Evolutionary conservation across 768 basidiomycete species (phyloP), one percentile per base, ranked within the genome.

Genomic region (Steccherinum ochraceum): DNA sequence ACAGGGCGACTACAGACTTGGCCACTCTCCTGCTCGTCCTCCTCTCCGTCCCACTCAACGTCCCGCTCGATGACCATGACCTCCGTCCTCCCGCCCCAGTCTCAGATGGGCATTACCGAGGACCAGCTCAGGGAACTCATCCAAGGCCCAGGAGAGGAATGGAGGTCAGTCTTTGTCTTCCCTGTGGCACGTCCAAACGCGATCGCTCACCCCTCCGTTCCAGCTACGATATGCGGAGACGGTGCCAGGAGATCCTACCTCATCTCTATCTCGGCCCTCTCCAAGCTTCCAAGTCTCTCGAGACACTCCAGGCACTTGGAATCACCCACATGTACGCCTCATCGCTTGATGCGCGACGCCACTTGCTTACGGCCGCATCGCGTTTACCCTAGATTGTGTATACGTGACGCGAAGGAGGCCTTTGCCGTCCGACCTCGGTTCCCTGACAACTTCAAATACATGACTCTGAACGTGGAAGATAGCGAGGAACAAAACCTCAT

Each of bases 401-500:
- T 93, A 62, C 84, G 91, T 42, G 91, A 93, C 64, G 80, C 76
- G 51, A 91, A 91, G 62, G 91, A 93, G 63, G 88, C 91, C 0
- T 93, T 93, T 68, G 89, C 93, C 13, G 89, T 96, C 48, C 75
- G 78, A 49, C 89, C 93, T 2, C 81, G 92, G 20, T 96, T 93
- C 61, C 84, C 84, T 2, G 86, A 86, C 0, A 71, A 79, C 19
- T 91, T 94, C 68, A 60, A 63, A 35, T 96, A 96, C 65, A 66
- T 92, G 62, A 81, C 83, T 1, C 72, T 95, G 26, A 86, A 94
- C 64, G 89, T 96, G 23, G 79, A 92, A 64, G 93, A 96, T 65
- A 91, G 81, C 57, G 92, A 94, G 65, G 93, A 95, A 62, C 93
- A 96, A 70, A 96, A 96, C 64, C 76, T 96, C 39, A 95, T 96